Percentiles rank a stretch among this genome's conserved stretches.
Conservation (phyloP, 2,329 filamentous ascomycete genomes). For the Neoscytalidium dimidiatum region DNA sequence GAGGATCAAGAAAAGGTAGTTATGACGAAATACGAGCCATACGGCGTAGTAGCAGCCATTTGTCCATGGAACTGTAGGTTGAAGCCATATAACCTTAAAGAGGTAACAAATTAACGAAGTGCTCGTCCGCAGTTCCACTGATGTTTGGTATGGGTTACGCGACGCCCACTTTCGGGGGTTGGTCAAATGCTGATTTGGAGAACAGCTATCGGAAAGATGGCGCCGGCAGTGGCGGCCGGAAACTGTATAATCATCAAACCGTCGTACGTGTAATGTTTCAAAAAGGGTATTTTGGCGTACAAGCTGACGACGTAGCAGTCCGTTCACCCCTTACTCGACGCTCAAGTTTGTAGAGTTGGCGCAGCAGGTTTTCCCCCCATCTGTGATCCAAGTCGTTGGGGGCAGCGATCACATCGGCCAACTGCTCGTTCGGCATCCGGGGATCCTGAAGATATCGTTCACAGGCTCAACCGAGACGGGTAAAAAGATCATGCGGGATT, state of each 20-base stretch:
- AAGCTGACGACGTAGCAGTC: constrained; percentile 60
- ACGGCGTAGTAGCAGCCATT: not conserved
- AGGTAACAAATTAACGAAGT: too few relatives aligned
- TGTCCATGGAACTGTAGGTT: not conserved
- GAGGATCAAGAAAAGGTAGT: not conserved
- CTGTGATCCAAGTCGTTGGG: constrained; percentile 63
- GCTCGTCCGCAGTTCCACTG: too few relatives aligned
- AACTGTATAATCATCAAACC: not conserved
- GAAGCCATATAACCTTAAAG: too few relatives aligned
- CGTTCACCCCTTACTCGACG: constrained; percentile 58
- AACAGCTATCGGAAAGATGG: not conserved
- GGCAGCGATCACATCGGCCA: constrained; percentile 64
- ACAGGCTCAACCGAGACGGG: constrained; percentile 63
- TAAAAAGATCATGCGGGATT: constrained; percentile 62
- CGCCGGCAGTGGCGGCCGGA: not conserved
- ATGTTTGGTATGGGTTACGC: too few relatives aligned
- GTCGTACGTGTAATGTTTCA: not conserved
- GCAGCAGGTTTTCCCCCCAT: constrained; percentile 60
- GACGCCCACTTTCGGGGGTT: too few relatives aligned
- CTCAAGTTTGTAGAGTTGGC: constrained; percentile 64
- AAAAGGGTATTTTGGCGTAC: not conserved
- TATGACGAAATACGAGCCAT: not conserved
- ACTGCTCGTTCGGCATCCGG: constrained; percentile 60
- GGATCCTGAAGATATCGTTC: constrained; percentile 64
- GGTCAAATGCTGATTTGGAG: too few relatives aligned